Conservation (phyloP, 148 eudicot genomes). For the Rhododendron ovatum region DNA sequence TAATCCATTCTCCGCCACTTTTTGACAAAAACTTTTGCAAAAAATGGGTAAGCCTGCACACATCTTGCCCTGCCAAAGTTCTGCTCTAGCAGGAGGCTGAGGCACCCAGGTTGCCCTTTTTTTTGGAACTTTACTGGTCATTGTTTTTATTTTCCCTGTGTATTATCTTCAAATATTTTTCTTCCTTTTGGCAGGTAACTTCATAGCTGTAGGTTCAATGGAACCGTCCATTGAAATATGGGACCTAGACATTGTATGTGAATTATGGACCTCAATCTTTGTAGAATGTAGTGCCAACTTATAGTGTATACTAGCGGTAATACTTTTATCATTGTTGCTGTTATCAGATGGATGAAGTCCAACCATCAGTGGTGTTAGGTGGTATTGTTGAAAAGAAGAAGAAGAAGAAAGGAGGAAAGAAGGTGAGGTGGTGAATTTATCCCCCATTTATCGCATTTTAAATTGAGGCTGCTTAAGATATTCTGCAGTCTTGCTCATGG, state of each 20-base stretch:
- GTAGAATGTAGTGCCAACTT: neutral
- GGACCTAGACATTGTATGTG: conserved; percentile 86
- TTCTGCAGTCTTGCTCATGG: neutral
- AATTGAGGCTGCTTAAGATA: neutral
- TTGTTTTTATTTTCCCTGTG: neutral
- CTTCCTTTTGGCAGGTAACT: conserved; percentile 56
- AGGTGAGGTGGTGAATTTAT: conserved; percentile 40
- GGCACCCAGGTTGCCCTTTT: neutral
- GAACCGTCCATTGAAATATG: conserved; percentile 93
- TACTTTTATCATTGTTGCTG: neutral
- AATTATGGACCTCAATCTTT: neutral
- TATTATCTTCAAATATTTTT: neutral
- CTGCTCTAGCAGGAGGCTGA: neutral
- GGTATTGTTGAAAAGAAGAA: conserved; percentile 45
- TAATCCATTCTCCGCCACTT: neutral
- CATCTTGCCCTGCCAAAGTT: neutral
- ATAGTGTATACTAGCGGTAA: neutral
- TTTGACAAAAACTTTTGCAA: neutral
- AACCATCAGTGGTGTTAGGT: conserved; percentile 67
- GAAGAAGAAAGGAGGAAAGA: conserved; percentile 66
- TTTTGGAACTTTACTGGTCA: neutral
- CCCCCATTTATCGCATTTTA: neutral
- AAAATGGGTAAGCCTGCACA: neutral
- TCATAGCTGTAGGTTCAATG: conserved; percentile 91
- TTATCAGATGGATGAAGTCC: conserved; percentile 82